These are phyloP conservation scores for Arxiozyma bovina DNA, from an alignment of 1,139 yeast species.

Conservation along the genomic window DNA sequence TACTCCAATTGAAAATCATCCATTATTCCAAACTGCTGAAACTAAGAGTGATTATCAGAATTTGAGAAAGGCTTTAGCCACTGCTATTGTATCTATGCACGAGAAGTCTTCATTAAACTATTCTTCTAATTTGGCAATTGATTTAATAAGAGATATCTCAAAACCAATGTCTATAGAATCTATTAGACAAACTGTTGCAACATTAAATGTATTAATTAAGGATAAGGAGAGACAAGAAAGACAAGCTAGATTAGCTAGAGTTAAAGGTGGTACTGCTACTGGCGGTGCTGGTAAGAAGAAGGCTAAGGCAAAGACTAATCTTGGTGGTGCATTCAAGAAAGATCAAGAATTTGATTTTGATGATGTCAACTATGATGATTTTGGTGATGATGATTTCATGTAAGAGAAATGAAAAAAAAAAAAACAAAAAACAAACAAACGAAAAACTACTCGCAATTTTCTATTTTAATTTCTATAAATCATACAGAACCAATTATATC, in stretches of 20 bases:
- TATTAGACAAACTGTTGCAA: slow-evolving; percentile 75
- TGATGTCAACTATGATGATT: slow-evolving; percentile 45
- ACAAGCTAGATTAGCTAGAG: slow-evolving; percentile 65
- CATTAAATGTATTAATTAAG: slow-evolving; percentile 69
- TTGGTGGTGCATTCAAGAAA: slow-evolving; percentile 70
- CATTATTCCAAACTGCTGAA: slow-evolving; percentile 65
- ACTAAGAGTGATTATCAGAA: slow-evolving; percentile 76
- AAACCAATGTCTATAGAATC: slow-evolving; percentile 77
- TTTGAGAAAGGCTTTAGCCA: slow-evolving; percentile 67
- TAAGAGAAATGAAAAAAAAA: slow-evolving; percentile 27
- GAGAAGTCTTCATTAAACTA: slow-evolving; percentile 60
- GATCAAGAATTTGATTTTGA: slow-evolving; percentile 62
- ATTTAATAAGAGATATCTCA: slow-evolving; percentile 74
- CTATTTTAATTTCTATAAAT: not conserved
- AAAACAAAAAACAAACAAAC: no score
- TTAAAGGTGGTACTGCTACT: slow-evolving; percentile 71
- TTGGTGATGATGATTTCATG: slow-evolving; percentile 85
- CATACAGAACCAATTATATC: not conserved
- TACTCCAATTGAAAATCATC: slow-evolving; percentile 63
- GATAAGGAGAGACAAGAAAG: slow-evolving; percentile 90
- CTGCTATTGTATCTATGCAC: slow-evolving; percentile 57
- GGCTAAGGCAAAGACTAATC: slow-evolving; percentile 63
- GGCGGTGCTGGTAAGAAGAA: slow-evolving; percentile 96
- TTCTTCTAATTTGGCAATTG: slow-evolving; percentile 68
- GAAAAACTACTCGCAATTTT: not conserved